phyloP scores from a whole-genome alignment of 176 grass and related monocot species.

The Musa schizocarpa region DNA sequence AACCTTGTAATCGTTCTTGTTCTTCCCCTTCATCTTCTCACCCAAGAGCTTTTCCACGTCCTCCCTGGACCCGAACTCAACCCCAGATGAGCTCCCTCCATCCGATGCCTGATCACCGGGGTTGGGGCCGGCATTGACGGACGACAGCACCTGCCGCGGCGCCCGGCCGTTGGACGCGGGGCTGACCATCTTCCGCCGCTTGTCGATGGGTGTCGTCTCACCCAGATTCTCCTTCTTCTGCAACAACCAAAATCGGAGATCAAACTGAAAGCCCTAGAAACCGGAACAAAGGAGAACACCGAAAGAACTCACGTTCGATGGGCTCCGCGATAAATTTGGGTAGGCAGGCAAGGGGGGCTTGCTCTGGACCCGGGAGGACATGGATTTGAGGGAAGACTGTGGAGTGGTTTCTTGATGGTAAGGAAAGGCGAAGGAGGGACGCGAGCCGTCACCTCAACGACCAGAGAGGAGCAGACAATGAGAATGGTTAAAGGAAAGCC shows the following conservation, averaged over 20 bases:
- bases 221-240: slow-evolving; percentile 16
- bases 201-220: slow-evolving; percentile 4
- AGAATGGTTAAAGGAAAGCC: no score
- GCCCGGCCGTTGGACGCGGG: not conserved
- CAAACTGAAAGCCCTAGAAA: not conserved
- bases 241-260: not conserved
- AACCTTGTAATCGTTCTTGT: slow-evolving; percentile 72
- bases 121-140: slow-evolving; percentile 11
- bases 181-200: not conserved
- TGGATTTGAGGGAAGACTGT: not conserved
- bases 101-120: slow-evolving; percentile 3
- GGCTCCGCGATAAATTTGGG: not conserved
- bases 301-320: not conserved
- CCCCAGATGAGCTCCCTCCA: slow-evolving; percentile 5
- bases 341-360: not conserved
- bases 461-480: not conserved
- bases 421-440: not conserved
- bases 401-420: not conserved
- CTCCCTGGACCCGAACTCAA: slow-evolving; percentile 43
- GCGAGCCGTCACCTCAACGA: not conserved
- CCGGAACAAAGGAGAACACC: not conserved
- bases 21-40: slow-evolving; percentile 84
- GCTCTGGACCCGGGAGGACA: not conserved
- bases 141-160: slow-evolving; percentile 26
- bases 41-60: slow-evolving; percentile 50